Conservation (phyloP, 371 early-diverging fungal species). For the Mortierella sp. region DNA sequence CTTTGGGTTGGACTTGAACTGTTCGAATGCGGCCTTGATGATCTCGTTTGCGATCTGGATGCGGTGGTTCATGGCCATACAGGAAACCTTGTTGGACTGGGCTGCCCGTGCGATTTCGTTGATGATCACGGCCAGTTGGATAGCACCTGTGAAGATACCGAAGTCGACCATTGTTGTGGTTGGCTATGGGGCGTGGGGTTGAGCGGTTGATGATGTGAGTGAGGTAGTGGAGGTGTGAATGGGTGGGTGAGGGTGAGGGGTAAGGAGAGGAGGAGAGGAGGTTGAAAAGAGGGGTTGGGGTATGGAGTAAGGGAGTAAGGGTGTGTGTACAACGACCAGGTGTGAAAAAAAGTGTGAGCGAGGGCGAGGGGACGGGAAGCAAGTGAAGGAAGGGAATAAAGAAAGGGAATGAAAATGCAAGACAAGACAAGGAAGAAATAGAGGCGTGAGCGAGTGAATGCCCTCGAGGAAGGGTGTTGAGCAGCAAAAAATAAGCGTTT, state of each 20-base stretch:
- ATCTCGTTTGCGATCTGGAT: constrained; percentile 57
- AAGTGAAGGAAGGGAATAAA: not conserved
- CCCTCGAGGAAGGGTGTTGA: not conserved
- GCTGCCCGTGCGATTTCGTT: constrained; percentile 47
- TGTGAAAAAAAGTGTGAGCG: not conserved
- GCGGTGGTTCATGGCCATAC: constrained; percentile 54
- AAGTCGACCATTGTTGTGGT: constrained; percentile 36
- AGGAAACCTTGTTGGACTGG: constrained; percentile 51
- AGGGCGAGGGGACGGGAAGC: not conserved
- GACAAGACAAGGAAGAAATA: not conserved
- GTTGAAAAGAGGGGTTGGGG: not conserved
- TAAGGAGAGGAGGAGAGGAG: not conserved
- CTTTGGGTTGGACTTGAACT: constrained; percentile 32
- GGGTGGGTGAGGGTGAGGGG: not conserved
- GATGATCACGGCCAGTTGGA: constrained; percentile 43
- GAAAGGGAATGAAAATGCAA: not conserved
- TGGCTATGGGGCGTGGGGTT: not conserved
- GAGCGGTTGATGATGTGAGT: not conserved
- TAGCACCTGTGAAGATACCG: constrained; percentile 46
- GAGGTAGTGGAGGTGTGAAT: not conserved
- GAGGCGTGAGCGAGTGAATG: not conserved
- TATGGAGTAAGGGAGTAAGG: not conserved
- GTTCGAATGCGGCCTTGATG: constrained; percentile 50
- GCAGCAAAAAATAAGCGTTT: not conserved
- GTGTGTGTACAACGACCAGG: not conserved